Evolutionary conservation across 306 rosid genomes (phyloP), one percentile per base, ranked within the genome.

Genomic region (Trifolium dubium): DNA sequence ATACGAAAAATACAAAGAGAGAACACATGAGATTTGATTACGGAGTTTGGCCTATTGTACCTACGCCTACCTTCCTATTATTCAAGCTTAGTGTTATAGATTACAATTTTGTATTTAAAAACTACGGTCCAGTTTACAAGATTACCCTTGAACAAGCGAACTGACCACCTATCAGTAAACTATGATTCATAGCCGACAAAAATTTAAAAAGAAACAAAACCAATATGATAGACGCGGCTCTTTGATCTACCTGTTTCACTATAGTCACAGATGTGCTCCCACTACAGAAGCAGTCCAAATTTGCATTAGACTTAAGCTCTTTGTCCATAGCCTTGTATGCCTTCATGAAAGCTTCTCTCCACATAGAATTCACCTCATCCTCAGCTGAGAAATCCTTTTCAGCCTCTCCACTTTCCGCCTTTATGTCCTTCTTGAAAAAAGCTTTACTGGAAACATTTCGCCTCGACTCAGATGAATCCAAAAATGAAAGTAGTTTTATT

Each of bases 211-310:
- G 30, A 68, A 85, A 77, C 51, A 29, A 3, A 47, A 71, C 65
- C 53, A 71, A 31, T 29, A 66, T 32, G 0, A 35, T n/a, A 67
- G 63, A 41, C 30, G 37, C 13, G 62, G 50, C 31, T 76, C 60
- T 69, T 76, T 58, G 71, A 78, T 43, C 6, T 72, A 93, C 98
- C 88, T 94, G 98, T 85, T 92, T 95, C 75, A 95, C 90, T 34
- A 95, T 41, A 47, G 93, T 88, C 34, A 95, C 89, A 40, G 98
- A 86, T 5, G 99, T 95, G 80, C 98, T 95, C 31, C 99, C 99
- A 82, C 99, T 95, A 58, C 98, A 95, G 76, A 92, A 95, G 83
- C 98, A 92, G 64, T 92, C 97, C 85, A 95, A 73, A 81, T 88
- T 95, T 15, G 96, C 92, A 80, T 95, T 93, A 62, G 96, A 90